Evolutionary conservation across 2,329 filamentous ascomycete species (phyloP).

Genomic region (Cercospora beticola): DNA sequence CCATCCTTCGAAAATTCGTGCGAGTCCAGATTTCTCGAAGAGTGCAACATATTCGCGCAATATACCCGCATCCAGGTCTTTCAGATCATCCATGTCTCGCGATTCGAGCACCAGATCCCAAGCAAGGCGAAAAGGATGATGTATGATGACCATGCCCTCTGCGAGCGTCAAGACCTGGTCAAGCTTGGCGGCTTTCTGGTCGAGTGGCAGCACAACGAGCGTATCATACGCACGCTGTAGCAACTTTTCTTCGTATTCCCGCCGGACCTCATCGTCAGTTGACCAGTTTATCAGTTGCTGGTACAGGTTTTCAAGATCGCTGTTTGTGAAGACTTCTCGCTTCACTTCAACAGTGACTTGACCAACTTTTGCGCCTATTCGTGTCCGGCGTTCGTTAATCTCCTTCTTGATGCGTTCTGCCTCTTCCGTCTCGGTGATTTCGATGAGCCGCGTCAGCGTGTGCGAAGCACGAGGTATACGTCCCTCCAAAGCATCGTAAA

Average conservation of each 20-base stretch:
- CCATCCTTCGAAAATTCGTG: conserved; percentile 78
- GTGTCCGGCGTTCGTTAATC: conserved; percentile 83
- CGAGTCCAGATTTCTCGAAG: conserved; percentile 81
- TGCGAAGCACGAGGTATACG: conserved; percentile 74
- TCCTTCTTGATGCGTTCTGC: conserved; percentile 85
- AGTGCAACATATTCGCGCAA: conserved; percentile 77
- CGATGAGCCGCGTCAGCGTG: conserved; percentile 78
- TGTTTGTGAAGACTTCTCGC: conserved; percentile 73
- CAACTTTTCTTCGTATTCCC: conserved; percentile 86
- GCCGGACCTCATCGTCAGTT: conserved; percentile 77
- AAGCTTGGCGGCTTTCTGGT: conserved; percentile 69
- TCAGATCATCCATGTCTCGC: conserved; percentile 72
- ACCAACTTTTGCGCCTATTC: conserved; percentile 77
- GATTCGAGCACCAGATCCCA: conserved; percentile 92
- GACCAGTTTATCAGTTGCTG: conserved; percentile 86
- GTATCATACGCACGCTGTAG: conserved; percentile 77
- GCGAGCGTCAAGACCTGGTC: conserved; percentile 73
- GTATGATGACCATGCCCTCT: conserved; percentile 92
- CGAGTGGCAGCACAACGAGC: conserved; percentile 65
- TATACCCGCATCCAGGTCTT: conserved; percentile 75
- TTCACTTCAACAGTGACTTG: conserved; percentile 87
- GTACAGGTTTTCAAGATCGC: conserved; percentile 78
- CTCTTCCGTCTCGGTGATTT: conserved; percentile 82
- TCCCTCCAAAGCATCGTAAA: conserved; percentile 82
- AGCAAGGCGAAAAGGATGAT: conserved; percentile 82